A percentile compares a stretch with the other conserved stretches of the same genome.
phyloP scores from a whole-genome alignment of 148 eudicot genomes.

The Rhododendron griersonianum region DNA sequence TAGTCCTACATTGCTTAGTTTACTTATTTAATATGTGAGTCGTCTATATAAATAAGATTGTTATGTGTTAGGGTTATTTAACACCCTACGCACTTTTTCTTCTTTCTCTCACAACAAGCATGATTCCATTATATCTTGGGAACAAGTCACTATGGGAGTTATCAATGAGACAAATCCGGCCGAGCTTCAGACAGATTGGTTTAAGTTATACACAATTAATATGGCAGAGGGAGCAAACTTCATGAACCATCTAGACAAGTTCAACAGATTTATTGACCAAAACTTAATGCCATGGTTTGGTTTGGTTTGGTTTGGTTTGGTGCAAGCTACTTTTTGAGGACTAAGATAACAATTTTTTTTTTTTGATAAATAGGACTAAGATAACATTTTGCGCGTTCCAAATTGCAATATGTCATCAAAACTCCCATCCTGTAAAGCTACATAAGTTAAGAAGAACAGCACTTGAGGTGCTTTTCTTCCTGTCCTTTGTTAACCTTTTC shows the following conservation, averaged over 20 bases:
- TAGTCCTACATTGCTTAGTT: no score
- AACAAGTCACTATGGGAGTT: not conserved
- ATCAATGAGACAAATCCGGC: not conserved
- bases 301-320: not conserved
- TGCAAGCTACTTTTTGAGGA: not conserved
- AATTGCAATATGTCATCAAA: not conserved
- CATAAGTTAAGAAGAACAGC: not conserved
- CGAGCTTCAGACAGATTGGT: not conserved
- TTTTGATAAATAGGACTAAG: not conserved
- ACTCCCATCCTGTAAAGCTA: not conserved
- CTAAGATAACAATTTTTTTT: not conserved
- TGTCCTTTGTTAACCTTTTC: not conserved
- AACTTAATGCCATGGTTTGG: not conserved
- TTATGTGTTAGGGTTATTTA: no score
- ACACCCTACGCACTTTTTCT: no score
- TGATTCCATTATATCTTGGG: not conserved
- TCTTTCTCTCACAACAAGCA: no score
- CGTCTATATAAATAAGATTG: no score
- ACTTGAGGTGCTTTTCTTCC: not conserved
- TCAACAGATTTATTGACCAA: not conserved
- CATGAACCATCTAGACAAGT: not conserved
- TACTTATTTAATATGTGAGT: no score
- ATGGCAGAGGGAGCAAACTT: not conserved
- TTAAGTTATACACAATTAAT: not conserved
- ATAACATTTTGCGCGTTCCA: not conserved